Percentiles rank a stretch among this genome's conserved stretches.
phyloP scores from a whole-genome alignment of 805 yeast species.

The Debaryomyces maramus region DNA sequence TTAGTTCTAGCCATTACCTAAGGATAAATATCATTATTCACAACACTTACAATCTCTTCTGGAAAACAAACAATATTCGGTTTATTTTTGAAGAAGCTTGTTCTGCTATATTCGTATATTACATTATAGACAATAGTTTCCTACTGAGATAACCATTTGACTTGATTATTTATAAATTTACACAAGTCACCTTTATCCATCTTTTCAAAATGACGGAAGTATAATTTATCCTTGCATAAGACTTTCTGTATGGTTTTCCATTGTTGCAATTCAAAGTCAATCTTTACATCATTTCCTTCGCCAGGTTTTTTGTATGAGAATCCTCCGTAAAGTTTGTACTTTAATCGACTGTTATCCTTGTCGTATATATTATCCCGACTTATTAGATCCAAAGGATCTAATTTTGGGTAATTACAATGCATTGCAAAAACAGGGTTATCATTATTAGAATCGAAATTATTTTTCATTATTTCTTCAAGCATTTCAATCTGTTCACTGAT shows the following conservation, averaged over 20 bases:
- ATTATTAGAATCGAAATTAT: conserved; percentile 17
- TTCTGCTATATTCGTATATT: too few relatives aligned
- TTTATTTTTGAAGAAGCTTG: too few relatives aligned
- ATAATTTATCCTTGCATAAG: conserved; percentile 25
- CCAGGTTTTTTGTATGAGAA: conserved; percentile 16
- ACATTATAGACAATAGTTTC: too few relatives aligned
- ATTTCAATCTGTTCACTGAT: conserved; percentile 24
- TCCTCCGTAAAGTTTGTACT: conserved; percentile 28
- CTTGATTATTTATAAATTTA: conserved; percentile 27
- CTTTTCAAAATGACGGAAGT: conserved; percentile 25
- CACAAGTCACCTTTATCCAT: conserved; percentile 24
- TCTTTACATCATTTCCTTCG: conserved; percentile 5
- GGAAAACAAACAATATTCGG: too few relatives aligned
- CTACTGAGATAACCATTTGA: conserved; percentile 18
- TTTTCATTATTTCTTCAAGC: conserved; percentile 17
- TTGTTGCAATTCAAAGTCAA: conserved; percentile 32
- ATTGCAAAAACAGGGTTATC: conserved; percentile 27
- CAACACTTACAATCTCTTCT: too few relatives aligned
- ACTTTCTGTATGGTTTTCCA: conserved; percentile 29
- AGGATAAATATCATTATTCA: too few relatives aligned
- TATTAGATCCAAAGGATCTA: conserved; percentile 30
- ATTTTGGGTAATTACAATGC: conserved; percentile 38
- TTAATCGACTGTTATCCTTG: conserved; percentile 20
- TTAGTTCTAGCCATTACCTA: too few relatives aligned
- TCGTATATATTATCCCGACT: conserved; percentile 27